A percentile compares a stretch with the other conserved stretches of the same genome.
Conservation (phyloP, 129 eudicot species). For the Centella asiatica region DNA sequence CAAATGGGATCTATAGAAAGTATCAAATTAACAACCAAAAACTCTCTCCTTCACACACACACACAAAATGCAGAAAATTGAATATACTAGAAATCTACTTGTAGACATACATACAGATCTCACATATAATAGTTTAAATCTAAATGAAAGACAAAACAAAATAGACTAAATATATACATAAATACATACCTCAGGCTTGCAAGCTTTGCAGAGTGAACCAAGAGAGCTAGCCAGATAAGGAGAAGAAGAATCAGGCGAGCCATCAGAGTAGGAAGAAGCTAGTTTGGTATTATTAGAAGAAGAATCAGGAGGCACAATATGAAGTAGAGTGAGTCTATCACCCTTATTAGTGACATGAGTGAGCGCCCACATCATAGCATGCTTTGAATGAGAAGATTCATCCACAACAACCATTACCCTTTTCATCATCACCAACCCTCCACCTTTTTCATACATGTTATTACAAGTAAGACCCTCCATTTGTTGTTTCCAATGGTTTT, state of each 20-base stretch:
- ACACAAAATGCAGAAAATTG: background rate
- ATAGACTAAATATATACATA: background rate
- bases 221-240: conserved; percentile 50
- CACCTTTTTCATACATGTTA: conserved; percentile 14
- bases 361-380: conserved; percentile 96
- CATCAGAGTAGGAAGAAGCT: conserved; percentile 1
- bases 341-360: conserved; percentile 87
- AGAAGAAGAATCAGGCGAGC: conserved; percentile 15
- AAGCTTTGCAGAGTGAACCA: conserved; percentile 79
- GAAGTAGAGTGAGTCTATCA: conserved; percentile 79
- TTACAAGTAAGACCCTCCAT: conserved; percentile 29
- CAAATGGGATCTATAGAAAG: background rate
- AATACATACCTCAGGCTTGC: conserved; percentile 64
- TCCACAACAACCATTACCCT: conserved; percentile 93
- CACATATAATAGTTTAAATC: background rate
- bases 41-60: background rate
- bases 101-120: background rate
- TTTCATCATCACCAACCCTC: conserved; percentile 43
- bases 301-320: conserved; percentile 30
- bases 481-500: conserved; percentile 30
- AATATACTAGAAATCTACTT: background rate
- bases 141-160: background rate
- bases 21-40: background rate
- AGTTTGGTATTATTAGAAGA: background rate
- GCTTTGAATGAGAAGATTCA: conserved; percentile 62